These are phyloP conservation scores for Apiospora koreana DNA, from an alignment of 2,329 filamentous ascomycete genomes.

Conservation along the genomic window DNA sequence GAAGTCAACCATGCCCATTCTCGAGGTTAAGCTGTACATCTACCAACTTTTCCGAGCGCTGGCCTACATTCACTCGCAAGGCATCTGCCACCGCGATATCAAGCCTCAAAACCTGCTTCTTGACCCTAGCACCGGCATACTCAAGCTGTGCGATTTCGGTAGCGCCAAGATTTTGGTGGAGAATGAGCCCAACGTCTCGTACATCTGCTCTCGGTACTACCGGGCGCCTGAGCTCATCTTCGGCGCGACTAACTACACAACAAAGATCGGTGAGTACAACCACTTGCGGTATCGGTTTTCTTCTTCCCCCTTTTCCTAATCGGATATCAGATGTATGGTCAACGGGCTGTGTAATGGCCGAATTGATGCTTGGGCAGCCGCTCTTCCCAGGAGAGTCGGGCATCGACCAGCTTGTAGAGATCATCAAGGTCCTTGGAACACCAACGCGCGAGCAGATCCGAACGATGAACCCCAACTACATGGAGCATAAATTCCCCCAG, in stretches of 20 bases:
- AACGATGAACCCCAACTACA: slow-evolving; percentile 99
- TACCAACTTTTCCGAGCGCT: slow-evolving; percentile 98
- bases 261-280: slow-evolving; percentile 85
- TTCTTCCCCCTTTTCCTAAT: slow-evolving; percentile 17
- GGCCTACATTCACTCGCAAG: slow-evolving; percentile 98
- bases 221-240: slow-evolving; percentile 97
- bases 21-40: slow-evolving; percentile 99
- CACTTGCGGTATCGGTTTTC: slow-evolving; percentile 13
- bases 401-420: slow-evolving; percentile 97
- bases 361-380: slow-evolving; percentile 97
- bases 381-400: slow-evolving; percentile 98
- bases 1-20: slow-evolving; percentile 98
- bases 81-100: slow-evolving; percentile 98
- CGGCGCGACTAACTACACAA: slow-evolving; percentile 98
- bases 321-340: slow-evolving; percentile 86
- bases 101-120: slow-evolving; percentile 97
- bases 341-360: slow-evolving; percentile 98
- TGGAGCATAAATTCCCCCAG: slow-evolving; percentile 99
- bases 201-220: slow-evolving; percentile 99
- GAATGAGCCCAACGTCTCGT: slow-evolving; percentile 98
- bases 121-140: slow-evolving; percentile 84
- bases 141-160: slow-evolving; percentile 98
- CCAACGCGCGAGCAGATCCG: slow-evolving; percentile 97
- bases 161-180: slow-evolving; percentile 98
- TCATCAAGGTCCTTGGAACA: slow-evolving; percentile 98